Evolutionary conservation across 352 stramenopile species (phyloP), one percentile per base, ranked within the genome.

Genomic region (Phytophthora foliorum): DNA sequence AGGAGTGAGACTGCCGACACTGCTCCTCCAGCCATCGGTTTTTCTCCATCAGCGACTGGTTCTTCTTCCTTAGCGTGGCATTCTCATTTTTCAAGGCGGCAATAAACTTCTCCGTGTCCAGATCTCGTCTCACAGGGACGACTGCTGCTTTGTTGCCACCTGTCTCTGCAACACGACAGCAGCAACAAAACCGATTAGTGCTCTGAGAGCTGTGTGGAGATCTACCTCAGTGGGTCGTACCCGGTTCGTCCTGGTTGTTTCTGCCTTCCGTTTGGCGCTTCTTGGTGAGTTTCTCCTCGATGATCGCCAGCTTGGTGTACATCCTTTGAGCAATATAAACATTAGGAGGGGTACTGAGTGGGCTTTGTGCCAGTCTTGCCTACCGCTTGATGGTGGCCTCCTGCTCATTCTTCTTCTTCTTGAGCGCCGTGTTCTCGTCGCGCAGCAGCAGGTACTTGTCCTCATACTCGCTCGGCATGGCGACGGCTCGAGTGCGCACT

Each of bases 361-460:
- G 34, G 34, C 14, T 41, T n/a, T 34, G 9, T 34, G 8, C 3
- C 29, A 8, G 8, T 8, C 29, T 34, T 34, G 29, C 29, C 29
- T 27, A 94, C 86, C 86, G 67, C 74, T 96, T 97, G 73, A 96
- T 97, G 36, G 88, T 94, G 25, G 80, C 82, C 57, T 97, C 89
- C 75, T 97, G 90, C 67, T 97, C 89, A 84, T 97, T 96, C 69
- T 96, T 96, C 78, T 96, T 96, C 69, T 88, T 89, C 82, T 96
- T 96, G 41, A 97, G 86, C 73, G 75, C 69, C 45, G 75, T 84
- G 72, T 96, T 94, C 78, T 95, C 88, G 39, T 97, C 89, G 25
- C 90, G 83, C 62, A 96, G 74, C 49, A 79, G 63, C 70, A 96
- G 55, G 71, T 93, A 97, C 71, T 91, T 93, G 68, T 95, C 86